Evolutionary conservation across 257 asterid genomes (phyloP).

Genomic region (Phtheirospermum japonicum): DNA sequence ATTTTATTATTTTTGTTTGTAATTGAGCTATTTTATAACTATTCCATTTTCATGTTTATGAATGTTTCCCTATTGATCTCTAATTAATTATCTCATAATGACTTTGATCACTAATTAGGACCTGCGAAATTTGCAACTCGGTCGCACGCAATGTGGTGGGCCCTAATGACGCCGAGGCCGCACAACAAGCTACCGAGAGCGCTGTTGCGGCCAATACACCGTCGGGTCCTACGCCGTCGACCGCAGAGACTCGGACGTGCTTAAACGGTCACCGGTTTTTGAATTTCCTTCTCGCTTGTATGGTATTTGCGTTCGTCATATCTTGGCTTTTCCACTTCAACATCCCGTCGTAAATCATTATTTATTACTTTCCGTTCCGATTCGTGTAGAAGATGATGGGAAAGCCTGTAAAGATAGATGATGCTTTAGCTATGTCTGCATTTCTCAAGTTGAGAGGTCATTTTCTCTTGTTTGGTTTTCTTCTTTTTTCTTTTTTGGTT

Average conservation of each 20-base stretch:
- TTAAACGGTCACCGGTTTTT: conserved; percentile 69
- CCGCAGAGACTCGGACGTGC: conserved; percentile 45
- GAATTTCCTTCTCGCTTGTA: conserved; percentile 75
- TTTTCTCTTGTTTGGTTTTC: not conserved
- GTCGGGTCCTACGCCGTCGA: conserved; percentile 22
- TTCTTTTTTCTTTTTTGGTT: not conserved
- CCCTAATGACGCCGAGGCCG: conserved; percentile 46
- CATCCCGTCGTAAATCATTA: conserved; percentile 50
- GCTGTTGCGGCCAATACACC: conserved; percentile 29
- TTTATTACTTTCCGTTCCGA: not conserved
- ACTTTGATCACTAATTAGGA: conserved; percentile 38
- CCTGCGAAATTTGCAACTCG: conserved; percentile 88
- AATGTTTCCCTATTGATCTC: too few species aligned
- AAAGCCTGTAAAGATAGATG: conserved; percentile 1
- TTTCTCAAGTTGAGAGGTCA: conserved; percentile 18
- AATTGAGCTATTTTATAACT: too few species aligned
- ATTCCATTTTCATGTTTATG: too few species aligned
- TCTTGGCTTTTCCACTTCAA: conserved; percentile 93
- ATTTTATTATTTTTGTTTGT: not conserved
- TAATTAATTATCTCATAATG: conserved; percentile 1
- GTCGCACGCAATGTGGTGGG: conserved; percentile 72
- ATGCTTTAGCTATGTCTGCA: not conserved
- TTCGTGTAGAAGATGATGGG: not conserved
- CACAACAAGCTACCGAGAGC: conserved; percentile 43
- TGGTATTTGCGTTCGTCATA: conserved; percentile 88